A percentile compares a stretch with the other conserved stretches of the same genome.
Evolutionary conservation across 495 filamentous ascomycete genomes (phyloP).

Genomic region (Penicillium bialowiezense): DNA sequence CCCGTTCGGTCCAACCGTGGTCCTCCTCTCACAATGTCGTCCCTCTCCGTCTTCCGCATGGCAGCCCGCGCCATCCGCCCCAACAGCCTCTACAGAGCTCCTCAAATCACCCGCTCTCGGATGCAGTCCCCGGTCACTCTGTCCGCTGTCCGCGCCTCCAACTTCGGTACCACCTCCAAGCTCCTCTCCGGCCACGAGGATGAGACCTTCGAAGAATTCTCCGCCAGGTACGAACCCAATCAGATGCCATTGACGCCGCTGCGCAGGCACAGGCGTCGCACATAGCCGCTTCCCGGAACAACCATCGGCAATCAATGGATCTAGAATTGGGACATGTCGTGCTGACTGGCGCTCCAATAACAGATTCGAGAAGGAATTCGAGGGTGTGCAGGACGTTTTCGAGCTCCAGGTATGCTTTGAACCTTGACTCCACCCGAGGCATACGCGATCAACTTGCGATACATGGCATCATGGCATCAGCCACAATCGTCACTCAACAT

Average conservation of each 20-base stretch:
- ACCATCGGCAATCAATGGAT: slow-evolving; percentile 2
- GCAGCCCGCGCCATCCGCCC: slow-evolving; percentile 65
- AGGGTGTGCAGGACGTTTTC: slow-evolving; percentile 95
- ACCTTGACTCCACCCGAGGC: not conserved
- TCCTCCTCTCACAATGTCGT: slow-evolving; percentile 53
- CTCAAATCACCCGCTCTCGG: slow-evolving; percentile 58
- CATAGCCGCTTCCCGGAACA: slow-evolving; percentile 13
- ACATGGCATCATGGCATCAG: slow-evolving; percentile 8
- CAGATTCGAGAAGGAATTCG: slow-evolving; percentile 99
- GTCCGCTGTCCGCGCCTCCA: slow-evolving; percentile 50
- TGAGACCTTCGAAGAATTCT: slow-evolving; percentile 98
- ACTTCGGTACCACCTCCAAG: slow-evolving; percentile 68
- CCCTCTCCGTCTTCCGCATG: slow-evolving; percentile 65
- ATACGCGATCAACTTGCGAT: slow-evolving; percentile 6
- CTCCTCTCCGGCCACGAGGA: slow-evolving; percentile 67
- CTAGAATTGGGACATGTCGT: slow-evolving; percentile 2
- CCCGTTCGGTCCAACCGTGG: slow-evolving; percentile 24
- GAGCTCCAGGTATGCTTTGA: slow-evolving; percentile 92
- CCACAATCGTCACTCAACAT: not conserved
- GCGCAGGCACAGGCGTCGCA: slow-evolving; percentile 2
- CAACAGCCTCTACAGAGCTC: slow-evolving; percentile 55
- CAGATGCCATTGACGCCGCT: slow-evolving; percentile 28
- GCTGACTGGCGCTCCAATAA: slow-evolving; percentile 26
- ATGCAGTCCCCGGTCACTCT: slow-evolving; percentile 52
- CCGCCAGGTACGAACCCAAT: slow-evolving; percentile 73